Conservation (phyloP, 441 rosid genomes). For the Aleurites moluccanus region DNA sequence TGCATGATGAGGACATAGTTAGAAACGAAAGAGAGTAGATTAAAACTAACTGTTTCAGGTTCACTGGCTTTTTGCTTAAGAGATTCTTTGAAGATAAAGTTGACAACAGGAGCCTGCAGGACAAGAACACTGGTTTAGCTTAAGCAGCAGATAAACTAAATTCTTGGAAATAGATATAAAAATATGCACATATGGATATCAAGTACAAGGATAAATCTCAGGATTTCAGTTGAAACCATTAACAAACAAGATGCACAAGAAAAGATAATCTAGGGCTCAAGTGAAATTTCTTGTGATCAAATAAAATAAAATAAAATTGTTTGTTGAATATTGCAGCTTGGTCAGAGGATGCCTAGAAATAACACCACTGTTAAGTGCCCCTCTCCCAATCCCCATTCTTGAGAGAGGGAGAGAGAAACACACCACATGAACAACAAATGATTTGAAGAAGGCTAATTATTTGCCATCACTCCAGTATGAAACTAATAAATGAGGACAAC, state of each 20-base stretch:
- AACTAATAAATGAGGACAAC: neutral
- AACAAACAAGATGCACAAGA: neutral
- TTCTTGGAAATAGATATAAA: conserved; percentile 2
- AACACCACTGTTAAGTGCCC: neutral
- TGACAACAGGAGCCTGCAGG: conserved; percentile 66
- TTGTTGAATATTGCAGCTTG: neutral
- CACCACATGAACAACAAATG: neutral
- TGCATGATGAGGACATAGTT: conserved; percentile 1
- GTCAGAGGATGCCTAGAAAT: neutral
- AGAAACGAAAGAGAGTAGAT: conserved; percentile 8
- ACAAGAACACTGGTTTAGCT: conserved; percentile 21
- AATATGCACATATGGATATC: neutral
- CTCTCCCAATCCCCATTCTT: neutral
- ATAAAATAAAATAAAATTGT: neutral
- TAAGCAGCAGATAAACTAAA: conserved; percentile 12
- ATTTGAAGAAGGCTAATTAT: neutral
- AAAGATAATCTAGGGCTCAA: neutral
- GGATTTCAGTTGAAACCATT: neutral
- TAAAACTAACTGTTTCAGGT: conserved; percentile 64
- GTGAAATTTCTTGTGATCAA: neutral
- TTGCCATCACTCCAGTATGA: neutral
- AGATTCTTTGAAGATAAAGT: conserved; percentile 68
- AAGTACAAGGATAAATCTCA: neutral
- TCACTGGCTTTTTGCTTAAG: conserved; percentile 84
- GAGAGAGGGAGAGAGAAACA: neutral